Percentiles rank a stretch among this genome's conserved stretches.
Evolutionary conservation across 2,329 filamentous ascomycete species (phyloP).

Genomic region (Nannizziopsis barbatae): DNA sequence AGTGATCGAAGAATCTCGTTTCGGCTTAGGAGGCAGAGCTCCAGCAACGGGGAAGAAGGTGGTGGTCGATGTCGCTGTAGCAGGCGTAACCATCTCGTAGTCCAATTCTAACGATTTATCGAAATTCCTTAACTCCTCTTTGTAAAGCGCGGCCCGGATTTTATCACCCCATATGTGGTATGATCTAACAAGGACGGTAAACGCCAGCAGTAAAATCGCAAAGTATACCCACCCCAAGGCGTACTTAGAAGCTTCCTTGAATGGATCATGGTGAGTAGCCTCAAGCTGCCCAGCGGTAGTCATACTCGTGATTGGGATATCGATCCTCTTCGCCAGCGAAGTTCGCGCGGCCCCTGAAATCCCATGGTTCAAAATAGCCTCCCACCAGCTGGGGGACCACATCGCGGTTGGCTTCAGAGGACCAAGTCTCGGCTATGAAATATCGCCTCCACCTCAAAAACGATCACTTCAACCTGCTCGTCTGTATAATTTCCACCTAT

Average conservation of each 20-base stretch:
- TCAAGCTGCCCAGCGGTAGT: conserved; percentile 46
- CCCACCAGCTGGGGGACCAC: conserved; percentile 1
- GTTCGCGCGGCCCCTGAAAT: conserved; percentile 6
- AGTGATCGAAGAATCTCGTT: conserved; percentile 59
- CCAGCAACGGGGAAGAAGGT: conserved; percentile 65
- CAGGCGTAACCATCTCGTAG: conserved; percentile 50
- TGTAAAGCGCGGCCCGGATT: conserved; percentile 77
- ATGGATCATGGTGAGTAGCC: conserved; percentile 59
- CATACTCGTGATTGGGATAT: conserved; percentile 45
- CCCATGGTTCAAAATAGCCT: neutral
- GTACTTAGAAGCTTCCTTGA: conserved; percentile 73
- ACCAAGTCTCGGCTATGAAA: too few species aligned
- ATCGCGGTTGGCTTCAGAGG: neutral
- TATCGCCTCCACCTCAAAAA: neutral
- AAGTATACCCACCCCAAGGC: conserved; percentile 83
- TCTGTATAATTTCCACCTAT: neutral
- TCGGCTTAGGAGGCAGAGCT: conserved; percentile 46
- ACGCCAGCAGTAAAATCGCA: conserved; percentile 56
- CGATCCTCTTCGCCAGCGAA: conserved; percentile 40
- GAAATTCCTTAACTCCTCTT: conserved; percentile 57
- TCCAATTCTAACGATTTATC: conserved; percentile 46
- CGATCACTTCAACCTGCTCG: neutral
- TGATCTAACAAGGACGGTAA: conserved; percentile 58
- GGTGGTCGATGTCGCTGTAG: conserved; percentile 50
- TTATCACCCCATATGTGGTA: conserved; percentile 93